These are phyloP conservation scores for Mycena vulgaris DNA, from an alignment of 768 basidiomycete genomes.

Conservation along the genomic window DNA sequence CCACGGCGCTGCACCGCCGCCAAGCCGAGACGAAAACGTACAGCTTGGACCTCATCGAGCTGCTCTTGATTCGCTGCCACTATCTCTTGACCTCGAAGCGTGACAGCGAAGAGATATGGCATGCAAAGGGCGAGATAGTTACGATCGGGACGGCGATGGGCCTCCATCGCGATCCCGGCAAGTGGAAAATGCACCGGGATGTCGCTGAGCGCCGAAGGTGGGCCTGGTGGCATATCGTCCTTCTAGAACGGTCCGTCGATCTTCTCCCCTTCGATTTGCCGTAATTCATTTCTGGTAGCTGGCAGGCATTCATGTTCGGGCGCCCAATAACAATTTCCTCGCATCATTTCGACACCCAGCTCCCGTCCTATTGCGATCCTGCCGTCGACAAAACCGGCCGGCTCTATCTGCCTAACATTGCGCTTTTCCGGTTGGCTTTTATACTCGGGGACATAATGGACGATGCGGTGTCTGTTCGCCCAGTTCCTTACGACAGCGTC, in stretches of 20 bases:
- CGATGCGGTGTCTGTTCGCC: conserved; percentile 84
- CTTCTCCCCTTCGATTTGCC: conserved; percentile 27
- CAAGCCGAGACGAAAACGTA: conserved; percentile 72
- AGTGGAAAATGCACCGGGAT: conserved; percentile 79
- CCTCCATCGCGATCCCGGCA: conserved; percentile 87
- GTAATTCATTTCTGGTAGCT: conserved; percentile 58
- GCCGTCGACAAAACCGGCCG: conserved; percentile 74
- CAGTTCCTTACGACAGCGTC: conserved; percentile 83
- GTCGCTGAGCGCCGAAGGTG: conserved; percentile 85
- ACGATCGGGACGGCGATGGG: conserved; percentile 88
- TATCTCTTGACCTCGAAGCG: conserved; percentile 82
- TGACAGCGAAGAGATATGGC: conserved; percentile 88
- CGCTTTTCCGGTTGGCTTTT: conserved; percentile 82
- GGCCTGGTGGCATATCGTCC: conserved; percentile 93
- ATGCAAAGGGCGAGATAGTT: conserved; percentile 79
- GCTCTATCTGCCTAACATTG: conserved; percentile 81
- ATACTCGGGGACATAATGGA: conserved; percentile 91
- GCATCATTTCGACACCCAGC: conserved; percentile 87
- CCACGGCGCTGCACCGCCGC: conserved; percentile 73
- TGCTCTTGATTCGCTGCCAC: conserved; percentile 78
- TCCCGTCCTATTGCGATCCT: conserved; percentile 79
- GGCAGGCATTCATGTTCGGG: conserved; percentile 93
- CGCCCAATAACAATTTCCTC: conserved; percentile 82
- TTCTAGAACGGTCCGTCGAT: conserved; percentile 77
- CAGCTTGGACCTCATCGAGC: conserved; percentile 82